phyloP scores from a whole-genome alignment of 2,329 filamentous ascomycete species.

The Penicillium rolfsii region DNA sequence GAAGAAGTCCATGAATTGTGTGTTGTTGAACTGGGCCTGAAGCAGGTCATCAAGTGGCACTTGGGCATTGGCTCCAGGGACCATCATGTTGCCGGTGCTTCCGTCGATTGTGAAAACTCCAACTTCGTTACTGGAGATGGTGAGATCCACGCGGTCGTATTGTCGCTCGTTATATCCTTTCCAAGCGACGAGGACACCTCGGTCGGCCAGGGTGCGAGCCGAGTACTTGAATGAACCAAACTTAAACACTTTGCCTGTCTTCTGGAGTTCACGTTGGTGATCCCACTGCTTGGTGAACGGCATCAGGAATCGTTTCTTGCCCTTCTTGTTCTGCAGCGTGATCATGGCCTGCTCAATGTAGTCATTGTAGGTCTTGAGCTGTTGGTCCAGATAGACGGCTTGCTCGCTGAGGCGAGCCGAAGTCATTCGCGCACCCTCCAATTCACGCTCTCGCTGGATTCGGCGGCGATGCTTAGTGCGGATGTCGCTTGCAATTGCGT shows the following conservation, averaged over 20 bases:
- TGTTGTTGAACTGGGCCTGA: slow-evolving; percentile 95
- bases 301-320: slow-evolving; percentile 89
- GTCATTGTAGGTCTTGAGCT: slow-evolving; percentile 97
- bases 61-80: slow-evolving; percentile 86
- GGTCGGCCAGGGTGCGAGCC: slow-evolving; percentile 83
- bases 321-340: slow-evolving; percentile 95
- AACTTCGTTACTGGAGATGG: slow-evolving; percentile 90
- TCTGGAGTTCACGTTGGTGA: slow-evolving; percentile 93
- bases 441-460: slow-evolving; percentile 86
- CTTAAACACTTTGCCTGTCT: slow-evolving; percentile 89
- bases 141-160: slow-evolving; percentile 91
- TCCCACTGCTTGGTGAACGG: slow-evolving; percentile 99
- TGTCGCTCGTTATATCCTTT: slow-evolving; percentile 78
- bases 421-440: slow-evolving; percentile 64
- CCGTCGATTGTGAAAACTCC: slow-evolving; percentile 93
- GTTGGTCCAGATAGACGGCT: slow-evolving; percentile 88
- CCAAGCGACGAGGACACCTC: slow-evolving; percentile 94
- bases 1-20: slow-evolving; percentile 94
- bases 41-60: slow-evolving; percentile 90
- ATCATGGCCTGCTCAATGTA: slow-evolving; percentile 99
- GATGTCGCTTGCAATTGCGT: slow-evolving; percentile 94
- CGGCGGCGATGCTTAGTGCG: slow-evolving; percentile 93
- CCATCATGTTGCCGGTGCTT: slow-evolving; percentile 88
- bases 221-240: slow-evolving; percentile 99
- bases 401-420: slow-evolving; percentile 58